Evolutionary conservation across 768 basidiomycete genomes (phyloP).

Genomic region (Hericium coralloides): DNA sequence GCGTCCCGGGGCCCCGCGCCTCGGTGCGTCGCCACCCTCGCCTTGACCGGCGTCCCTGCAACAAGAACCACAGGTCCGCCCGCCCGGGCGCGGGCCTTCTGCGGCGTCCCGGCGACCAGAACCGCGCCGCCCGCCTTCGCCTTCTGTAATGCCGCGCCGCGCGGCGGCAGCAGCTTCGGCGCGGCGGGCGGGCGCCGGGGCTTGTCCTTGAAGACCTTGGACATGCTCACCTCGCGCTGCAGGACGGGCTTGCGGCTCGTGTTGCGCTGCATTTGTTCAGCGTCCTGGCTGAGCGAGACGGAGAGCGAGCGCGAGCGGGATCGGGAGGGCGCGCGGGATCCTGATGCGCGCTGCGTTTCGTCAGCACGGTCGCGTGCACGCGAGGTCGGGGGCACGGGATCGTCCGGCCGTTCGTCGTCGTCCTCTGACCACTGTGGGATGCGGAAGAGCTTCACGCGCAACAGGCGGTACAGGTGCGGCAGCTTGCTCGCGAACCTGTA

Average conservation of each 20-base stretch:
- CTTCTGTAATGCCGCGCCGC: slow-evolving; percentile 11
- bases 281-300: slow-evolving; percentile 61
- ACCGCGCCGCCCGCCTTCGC: slow-evolving; percentile 2
- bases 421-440: slow-evolving; percentile 8
- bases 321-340: slow-evolving; percentile 29
- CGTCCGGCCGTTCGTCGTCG: slow-evolving; percentile 1
- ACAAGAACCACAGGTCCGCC: slow-evolving; percentile 3
- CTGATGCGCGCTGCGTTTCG: slow-evolving; percentile 33
- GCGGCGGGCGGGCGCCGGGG: slow-evolving; percentile 8
- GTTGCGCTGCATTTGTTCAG: slow-evolving; percentile 27
- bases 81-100: slow-evolving; percentile 5
- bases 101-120: slow-evolving; percentile 20
- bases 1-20: no score
- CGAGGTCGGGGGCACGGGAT: not conserved
- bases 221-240: slow-evolving; percentile 74
- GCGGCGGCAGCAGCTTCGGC: slow-evolving; percentile 11
- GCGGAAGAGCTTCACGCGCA: slow-evolving; percentile 14
- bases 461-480: slow-evolving; percentile 11
- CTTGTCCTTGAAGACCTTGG: slow-evolving; percentile 45
- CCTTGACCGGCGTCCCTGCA: slow-evolving; percentile 1
- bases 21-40: not conserved
- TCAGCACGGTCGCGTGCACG: not conserved
- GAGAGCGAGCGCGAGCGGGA: slow-evolving; percentile 37
- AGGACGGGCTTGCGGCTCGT: slow-evolving; percentile 42
- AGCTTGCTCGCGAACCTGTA: not conserved